Evolutionary conservation across 495 filamentous ascomycete genomes (phyloP).

Genomic region (Copromyces sp.): DNA sequence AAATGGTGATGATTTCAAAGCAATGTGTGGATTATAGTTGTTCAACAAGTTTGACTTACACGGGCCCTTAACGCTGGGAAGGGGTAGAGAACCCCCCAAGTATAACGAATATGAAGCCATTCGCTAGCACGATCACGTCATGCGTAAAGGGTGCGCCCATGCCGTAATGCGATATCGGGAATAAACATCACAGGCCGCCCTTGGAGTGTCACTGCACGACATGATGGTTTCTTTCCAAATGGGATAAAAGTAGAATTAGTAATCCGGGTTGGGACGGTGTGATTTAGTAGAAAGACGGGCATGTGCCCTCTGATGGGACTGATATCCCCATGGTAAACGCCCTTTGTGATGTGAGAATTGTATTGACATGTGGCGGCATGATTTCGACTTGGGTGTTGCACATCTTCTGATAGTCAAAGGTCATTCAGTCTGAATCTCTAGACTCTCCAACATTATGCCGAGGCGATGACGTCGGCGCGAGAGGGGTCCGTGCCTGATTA

Average conservation of each 20-base stretch:
- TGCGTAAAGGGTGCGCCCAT: constrained; percentile 1
- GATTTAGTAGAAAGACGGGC: neutral
- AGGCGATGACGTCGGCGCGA: neutral
- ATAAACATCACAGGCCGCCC: neutral
- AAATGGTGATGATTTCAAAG: neutral
- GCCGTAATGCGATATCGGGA: neutral
- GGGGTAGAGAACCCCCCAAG: no score
- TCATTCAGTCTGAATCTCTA: neutral
- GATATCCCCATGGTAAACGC: neutral
- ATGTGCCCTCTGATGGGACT: neutral
- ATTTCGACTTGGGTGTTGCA: neutral
- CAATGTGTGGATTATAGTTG: neutral
- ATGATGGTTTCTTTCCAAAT: neutral
- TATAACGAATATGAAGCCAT: neutral
- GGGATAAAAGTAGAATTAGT: neutral
- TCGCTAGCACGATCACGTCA: constrained; percentile 8
- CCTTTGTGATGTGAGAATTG: neutral
- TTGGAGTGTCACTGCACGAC: neutral
- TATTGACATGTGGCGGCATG: neutral
- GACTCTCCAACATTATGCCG: neutral
- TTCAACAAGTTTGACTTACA: neutral
- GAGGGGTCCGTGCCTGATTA: neutral
- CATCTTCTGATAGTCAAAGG: neutral
- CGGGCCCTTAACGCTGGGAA: neutral
- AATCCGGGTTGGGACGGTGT: neutral